Percentiles rank a stretch among this genome's conserved stretches.
These are phyloP conservation scores for Ganoderma lingzhi DNA, from an alignment of 1,284 basidiomycete species.

Conservation along the genomic window DNA sequence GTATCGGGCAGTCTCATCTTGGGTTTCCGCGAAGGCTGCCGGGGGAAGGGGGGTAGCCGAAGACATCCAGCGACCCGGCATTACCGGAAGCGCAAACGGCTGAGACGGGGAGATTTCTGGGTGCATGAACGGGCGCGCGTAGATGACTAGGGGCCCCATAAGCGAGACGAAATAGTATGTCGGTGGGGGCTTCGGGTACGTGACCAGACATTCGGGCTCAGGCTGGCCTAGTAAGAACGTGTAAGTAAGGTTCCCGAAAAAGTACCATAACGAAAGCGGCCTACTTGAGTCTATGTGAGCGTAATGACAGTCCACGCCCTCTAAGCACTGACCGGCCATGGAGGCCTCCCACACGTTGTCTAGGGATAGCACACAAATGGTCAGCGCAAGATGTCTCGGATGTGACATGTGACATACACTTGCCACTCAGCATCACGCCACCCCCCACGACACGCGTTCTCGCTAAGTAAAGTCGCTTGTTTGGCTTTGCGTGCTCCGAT, in stretches of 20 bases:
- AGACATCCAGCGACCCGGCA: conserved; percentile 9
- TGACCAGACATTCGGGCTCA: conserved; percentile 21
- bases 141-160: conserved; percentile 21
- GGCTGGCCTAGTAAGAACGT: conserved; percentile 1
- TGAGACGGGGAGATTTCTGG: conserved; percentile 24
- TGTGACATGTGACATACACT: conserved; percentile 41
- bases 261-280: conserved; percentile 3
- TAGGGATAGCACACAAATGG: conserved; percentile 25
- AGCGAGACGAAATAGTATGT: conserved; percentile 24
- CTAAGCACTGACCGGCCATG: conserved; percentile 44
- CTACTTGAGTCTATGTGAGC: conserved; percentile 45
- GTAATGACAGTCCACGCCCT: conserved; percentile 49
- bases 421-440: conserved; percentile 57
- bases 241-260: neutral
- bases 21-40: conserved; percentile 4
- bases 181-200: conserved; percentile 19
- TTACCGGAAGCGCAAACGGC: conserved; percentile 22
- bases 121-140: conserved; percentile 26
- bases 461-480: conserved; percentile 53
- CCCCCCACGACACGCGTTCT: conserved; percentile 58
- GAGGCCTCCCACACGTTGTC: conserved; percentile 49
- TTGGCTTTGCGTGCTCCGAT: conserved; percentile 22
- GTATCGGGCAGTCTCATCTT: conserved; percentile 9
- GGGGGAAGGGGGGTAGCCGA: neutral
- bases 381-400: neutral